Base-by-base conservation (phyloP, 108 stramenopile species). In the Cylindrotheca fusiformis region DNA sequence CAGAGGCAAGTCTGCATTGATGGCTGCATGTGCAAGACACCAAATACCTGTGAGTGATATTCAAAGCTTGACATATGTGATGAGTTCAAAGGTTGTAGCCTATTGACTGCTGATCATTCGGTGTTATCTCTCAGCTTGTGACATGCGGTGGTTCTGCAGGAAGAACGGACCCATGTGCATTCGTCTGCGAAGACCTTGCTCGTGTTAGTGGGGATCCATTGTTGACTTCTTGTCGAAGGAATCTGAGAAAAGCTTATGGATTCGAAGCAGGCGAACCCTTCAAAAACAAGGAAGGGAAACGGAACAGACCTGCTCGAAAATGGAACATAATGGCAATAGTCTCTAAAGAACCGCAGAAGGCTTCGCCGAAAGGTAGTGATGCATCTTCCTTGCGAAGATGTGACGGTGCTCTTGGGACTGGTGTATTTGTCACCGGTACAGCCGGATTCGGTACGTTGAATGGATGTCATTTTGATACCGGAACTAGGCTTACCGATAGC, bases 81-180 rank as follows among this genome's bases (percentile, higher is more conserved):
- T n/a, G n/a, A n/a, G n/a, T n/a, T n/a, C n/a, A n/a, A n/a, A n/a
- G n/a, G n/a, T n/a, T n/a, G n/a, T n/a, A n/a, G n/a, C n/a, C n/a
- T n/a, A n/a, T n/a, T n/a, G n/a, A n/a, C n/a, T n/a, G n/a, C n/a
- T n/a, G n/a, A n/a, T n/a, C n/a, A n/a, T n/a, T n/a, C n/a, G n/a
- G n/a, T n/a, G n/a, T n/a, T n/a, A n/a, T n/a, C n/a, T n/a, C n/a
- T n/a, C n/a, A n/a, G n/a, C n/a, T 94, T 49, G 87, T 94, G 0
- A 94, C 92, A 2, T 86, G 85, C 60, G 92, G 92, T 14, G 89
- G 87, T n/a, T 87, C 92, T 24, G 92, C 92, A 21, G 92, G 92
- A 44, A 49, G 78, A 29, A 65, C 53, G 32, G 92, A 94, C 68
- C 89, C 92, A 21, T 90, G 83, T 10, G 46, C 75, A 50, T 80